Evolutionary conservation across 106 monocot species (phyloP), one percentile per base, ranked within the genome.

Genomic region (Acorus calamus): DNA sequence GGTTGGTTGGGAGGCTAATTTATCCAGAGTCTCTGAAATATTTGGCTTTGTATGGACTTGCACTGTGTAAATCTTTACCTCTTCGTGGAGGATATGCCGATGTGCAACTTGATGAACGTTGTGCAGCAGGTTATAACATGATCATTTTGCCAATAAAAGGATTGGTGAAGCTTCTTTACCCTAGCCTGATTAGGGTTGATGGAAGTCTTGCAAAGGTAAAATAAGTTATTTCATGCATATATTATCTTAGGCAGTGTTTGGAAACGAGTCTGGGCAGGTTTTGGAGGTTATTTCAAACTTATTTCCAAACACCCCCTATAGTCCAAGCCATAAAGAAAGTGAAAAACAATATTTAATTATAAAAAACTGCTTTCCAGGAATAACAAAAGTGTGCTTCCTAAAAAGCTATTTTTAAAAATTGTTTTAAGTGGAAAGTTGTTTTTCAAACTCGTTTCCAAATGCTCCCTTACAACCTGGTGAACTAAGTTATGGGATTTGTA

Each of bases 71-170:
- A 59, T 88, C 92, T 13, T 49, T 69, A 56, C 88, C 88, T 54
- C 87, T 98, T 61, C 83, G 98, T 64, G 98, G 98, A 52, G 98
- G 98, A 65, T 92, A 81, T 77, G 80, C 87, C 10, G 91, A 98
- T 72, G 81, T 68, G 55, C 44, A 72, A 53, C 77, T 98, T 45
- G 98, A 98, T 75, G 98, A 88, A 56, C 81, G 91, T 3, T 91
- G 98, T 71, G 85, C 98, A 47, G 74, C 88, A 71, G 98, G 87
- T 62, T 88, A 81, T 56, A 79, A 50, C 54, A 81, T 92, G 78
- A 88, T 91, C 87, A 91, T 98, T 66, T 78, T 98, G 49, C 88
- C 98, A 61, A 54, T 83, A 52, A 75, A 62, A 28, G 73, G 72
- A 57, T 67, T 80, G 69, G 70, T 92, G 13, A 85, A 77, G 69